phyloP scores from a whole-genome alignment of 371 early-diverging fungal genomes.

The Mortierella sp. region DNA sequence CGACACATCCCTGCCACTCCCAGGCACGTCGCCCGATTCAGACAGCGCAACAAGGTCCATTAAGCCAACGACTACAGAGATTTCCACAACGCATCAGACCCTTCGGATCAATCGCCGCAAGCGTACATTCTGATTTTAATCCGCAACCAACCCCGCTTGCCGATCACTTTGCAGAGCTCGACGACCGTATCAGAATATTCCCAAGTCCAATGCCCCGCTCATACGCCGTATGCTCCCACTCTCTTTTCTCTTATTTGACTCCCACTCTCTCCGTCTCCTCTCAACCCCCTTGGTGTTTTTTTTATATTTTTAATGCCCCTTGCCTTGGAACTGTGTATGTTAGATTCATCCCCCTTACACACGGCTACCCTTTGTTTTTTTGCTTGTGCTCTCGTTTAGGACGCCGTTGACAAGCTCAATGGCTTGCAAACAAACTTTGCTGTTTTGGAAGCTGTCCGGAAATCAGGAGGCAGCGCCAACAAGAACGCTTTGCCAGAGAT shows the following conservation, averaged over 20 bases:
- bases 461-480: slow-evolving; percentile 79
- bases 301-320: no score
- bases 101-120: slow-evolving; percentile 16
- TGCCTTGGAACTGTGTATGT: not conserved
- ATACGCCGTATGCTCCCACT: slow-evolving; percentile 37
- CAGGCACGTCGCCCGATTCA: not conserved
- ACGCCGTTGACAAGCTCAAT: slow-evolving; percentile 77
- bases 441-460: slow-evolving; percentile 77
- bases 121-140: not conserved
- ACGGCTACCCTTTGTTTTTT: not conserved
- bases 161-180: slow-evolving; percentile 7
- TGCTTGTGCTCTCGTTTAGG: slow-evolving; percentile 53
- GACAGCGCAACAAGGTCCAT: not conserved
- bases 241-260: not conserved
- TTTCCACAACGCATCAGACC: slow-evolving; percentile 18
- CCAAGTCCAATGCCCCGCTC: slow-evolving; percentile 51
- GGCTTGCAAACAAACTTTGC: slow-evolving; percentile 85
- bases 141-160: not conserved
- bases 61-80: not conserved
- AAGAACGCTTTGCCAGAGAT: slow-evolving; percentile 78
- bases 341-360: not conserved
- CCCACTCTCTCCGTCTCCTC: not conserved
- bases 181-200: slow-evolving; percentile 40
- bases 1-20: not conserved
- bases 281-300: not conserved